Base-by-base conservation (phyloP, 2,329 filamentous ascomycete species). In the Cladosporium sp. region DNA sequence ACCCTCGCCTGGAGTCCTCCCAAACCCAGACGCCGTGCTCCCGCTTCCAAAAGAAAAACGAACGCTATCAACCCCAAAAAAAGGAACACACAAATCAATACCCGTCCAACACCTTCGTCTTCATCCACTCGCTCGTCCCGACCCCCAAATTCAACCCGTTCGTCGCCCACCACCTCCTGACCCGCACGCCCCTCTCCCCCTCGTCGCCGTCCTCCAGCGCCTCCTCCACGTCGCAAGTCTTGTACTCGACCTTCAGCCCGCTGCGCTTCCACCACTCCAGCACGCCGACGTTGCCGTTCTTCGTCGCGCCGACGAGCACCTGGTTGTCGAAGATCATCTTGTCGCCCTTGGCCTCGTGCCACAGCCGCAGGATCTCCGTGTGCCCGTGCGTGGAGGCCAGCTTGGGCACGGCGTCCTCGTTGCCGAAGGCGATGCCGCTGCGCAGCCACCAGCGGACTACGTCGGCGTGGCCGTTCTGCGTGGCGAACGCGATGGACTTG, bases 151-250 rank as follows among this genome's bases (percentile, higher is more conserved):
- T 92, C 56, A 95, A 72, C 0, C 89, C 89, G 61, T 93, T 92
- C 58, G 78, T 74, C 19, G 87, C 86, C 92, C 92, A 97, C 92
- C 92, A 97, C 57, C 79, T 77, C 53, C 88, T 76, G 14, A 95
- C 88, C 35, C 80, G 79, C 58, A 84, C 82, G 57, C 89, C 86
- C 51, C 86, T 84, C 4, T 75, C 70, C 1, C 76, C 81, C 35
- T 82, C 81, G 3, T 92, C 81, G 18, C 89, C 88, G 66, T 95
- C 91, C 67, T 96, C 91, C 37, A 96, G 77, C 0, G 91, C 91
- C 71, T 96, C 92, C 68, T 96, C 91, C 56, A 97, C 93, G 68
- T 95, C 90, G 68, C 90, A 95, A 1, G 89, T 95, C 68, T 92
- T 91, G 70, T 95, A 96, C 69, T 95, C 89, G 22, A 96, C 90